Percentiles rank a stretch among this genome's conserved stretches.
Evolutionary conservation across 768 basidiomycete genomes (phyloP).

Genomic region (Sporobolomyces roseus): DNA sequence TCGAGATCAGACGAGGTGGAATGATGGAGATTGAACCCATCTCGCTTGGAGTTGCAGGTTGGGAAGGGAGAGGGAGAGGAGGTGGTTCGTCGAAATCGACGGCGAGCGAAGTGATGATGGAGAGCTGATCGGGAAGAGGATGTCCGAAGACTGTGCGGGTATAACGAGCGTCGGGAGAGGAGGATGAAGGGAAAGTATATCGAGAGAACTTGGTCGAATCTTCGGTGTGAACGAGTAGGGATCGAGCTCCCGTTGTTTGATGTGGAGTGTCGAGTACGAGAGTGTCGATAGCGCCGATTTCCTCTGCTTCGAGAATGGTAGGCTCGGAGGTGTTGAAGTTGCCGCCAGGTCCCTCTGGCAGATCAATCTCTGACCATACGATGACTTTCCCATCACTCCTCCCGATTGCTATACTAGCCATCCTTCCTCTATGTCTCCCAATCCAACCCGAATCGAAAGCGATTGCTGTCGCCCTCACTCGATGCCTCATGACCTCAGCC

Average conservation of each 20-base stretch:
- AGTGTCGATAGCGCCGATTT: background rate
- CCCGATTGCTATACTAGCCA: slow-evolving; percentile 19
- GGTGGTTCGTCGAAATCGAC: slow-evolving; percentile 36
- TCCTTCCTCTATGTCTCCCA: slow-evolving; percentile 12
- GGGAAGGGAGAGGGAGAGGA: background rate
- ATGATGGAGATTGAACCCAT: slow-evolving; percentile 1
- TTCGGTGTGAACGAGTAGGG: slow-evolving; percentile 17
- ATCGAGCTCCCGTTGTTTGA: background rate
- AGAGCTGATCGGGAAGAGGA: background rate
- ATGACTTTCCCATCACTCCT: slow-evolving; percentile 28
- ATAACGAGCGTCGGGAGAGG: background rate
- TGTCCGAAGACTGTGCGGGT: slow-evolving; percentile 18
- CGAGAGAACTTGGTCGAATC: slow-evolving; percentile 2
- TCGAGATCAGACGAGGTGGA: background rate
- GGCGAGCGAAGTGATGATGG: slow-evolving; percentile 24
- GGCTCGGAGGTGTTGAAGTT: background rate
- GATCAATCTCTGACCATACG: slow-evolving; percentile 10
- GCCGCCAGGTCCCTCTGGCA: background rate
- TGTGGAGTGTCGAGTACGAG: slow-evolving; percentile 9
- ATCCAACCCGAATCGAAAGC: slow-evolving; percentile 34
- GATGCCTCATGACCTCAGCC: background rate
- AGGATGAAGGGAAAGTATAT: background rate
- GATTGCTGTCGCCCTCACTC: slow-evolving; percentile 10
- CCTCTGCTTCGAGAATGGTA: background rate
- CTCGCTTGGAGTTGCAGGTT: slow-evolving; percentile 9